Evolutionary conservation across 2,329 filamentous ascomycete genomes (phyloP).

Genomic region (Nemania sp.): DNA sequence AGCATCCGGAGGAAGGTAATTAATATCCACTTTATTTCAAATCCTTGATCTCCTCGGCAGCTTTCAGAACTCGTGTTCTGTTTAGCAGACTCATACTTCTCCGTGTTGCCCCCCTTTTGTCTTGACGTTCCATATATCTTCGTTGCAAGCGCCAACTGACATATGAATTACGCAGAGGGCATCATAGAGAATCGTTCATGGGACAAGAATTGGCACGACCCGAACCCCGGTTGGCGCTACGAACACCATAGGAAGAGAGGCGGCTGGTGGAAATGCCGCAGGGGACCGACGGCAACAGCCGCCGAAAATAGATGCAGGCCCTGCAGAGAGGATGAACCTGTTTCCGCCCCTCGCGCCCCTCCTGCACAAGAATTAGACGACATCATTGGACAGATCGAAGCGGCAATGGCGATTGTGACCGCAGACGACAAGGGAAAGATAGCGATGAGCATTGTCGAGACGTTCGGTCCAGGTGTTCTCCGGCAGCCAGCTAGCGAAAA

Average conservation of each 20-base stretch:
- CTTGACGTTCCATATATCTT: not conserved
- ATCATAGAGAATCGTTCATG: conserved; percentile 19
- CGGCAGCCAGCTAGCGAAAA: conserved; percentile 2
- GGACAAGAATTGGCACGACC: conserved; percentile 36
- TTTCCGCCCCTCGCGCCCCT: not conserved
- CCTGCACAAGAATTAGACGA: conserved; percentile 8
- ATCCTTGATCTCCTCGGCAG: not conserved
- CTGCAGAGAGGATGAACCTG: conserved; percentile 1
- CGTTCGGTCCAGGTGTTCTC: not conserved
- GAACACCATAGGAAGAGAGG: conserved; percentile 24
- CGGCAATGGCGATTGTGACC: conserved; percentile 29
- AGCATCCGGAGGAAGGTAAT: conserved; percentile 23
- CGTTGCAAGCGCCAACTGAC: conserved; percentile 2
- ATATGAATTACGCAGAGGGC: not conserved
- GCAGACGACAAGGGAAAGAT: conserved; percentile 27
- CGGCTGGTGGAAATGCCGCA: conserved; percentile 38
- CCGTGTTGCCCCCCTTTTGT: not conserved
- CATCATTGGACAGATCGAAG: conserved; percentile 23
- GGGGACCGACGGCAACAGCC: conserved; percentile 11
- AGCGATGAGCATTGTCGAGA: not conserved
- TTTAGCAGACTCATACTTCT: not conserved
- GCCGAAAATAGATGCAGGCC: conserved; percentile 21
- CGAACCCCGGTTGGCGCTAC: conserved; percentile 31
- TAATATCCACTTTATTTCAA: not conserved
- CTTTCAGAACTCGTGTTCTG: not conserved